Base-by-base conservation (phyloP, 495 filamentous ascomycete species). In the Hypomontagnella monticulosa region DNA sequence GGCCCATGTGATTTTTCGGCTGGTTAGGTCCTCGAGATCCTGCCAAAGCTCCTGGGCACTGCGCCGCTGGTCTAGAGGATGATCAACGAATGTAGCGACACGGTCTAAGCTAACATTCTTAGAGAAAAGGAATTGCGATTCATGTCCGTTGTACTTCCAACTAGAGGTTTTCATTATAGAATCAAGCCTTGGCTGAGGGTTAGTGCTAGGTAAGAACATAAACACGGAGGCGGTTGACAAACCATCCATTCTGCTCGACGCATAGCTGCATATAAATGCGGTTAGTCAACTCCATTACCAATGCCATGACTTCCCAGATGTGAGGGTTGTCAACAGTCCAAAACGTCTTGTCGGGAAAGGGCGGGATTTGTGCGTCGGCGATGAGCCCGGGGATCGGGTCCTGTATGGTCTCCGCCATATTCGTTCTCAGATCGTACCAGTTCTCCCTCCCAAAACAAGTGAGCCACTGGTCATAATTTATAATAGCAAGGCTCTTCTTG, bases 301-400 rank as follows among this genome's bases (percentile, higher is more conserved):
- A 2, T 16, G 34, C 9, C 15, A 49, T n/a, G 33, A 0, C 12
- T n/a, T 42, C 11, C 51, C 48, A 53, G n/a, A 63, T 41, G 4
- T 50, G 11, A 5, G 23, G 20, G 32, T 63, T 63, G 44, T 63
- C 51, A 15, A 63, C 52, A 27, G 19, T 57, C 43, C 53, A 63
- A 52, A 42, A 62, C 4, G 50, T 42, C 30, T 20, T 32, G 9
- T 48, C 15, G 3, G 23, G 18, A 36, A 49, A n/a, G 9, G 56
- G 41, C 14, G 1, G 6, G 15, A 37, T 41, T 6, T 6, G 23
- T 27, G 23, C 2, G 14, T 18, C 19, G 6, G 12, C 30, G n/a
- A 8, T n/a, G 10, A 63, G 9, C 16, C n/a, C 52, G 6, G 60
- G 60, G 16, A 55, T 15, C 8, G 60, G 60, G 4, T 43, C 27